Evolutionary conservation across 257 asterid genomes (phyloP).

Genomic region (Forsythia viridissima): DNA sequence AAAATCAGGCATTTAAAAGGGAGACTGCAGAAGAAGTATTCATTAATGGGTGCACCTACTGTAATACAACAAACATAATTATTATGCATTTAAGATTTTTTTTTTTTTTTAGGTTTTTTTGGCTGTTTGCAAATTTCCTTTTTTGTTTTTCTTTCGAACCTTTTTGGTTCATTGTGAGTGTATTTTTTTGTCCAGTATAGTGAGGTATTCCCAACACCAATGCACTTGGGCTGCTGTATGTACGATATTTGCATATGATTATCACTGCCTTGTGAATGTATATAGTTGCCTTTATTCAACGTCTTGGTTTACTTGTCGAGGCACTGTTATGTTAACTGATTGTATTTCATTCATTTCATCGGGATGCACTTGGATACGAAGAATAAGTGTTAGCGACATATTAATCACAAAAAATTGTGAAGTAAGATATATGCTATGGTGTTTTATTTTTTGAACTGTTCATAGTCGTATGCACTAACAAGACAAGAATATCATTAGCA

Average conservation of each 20-base stretch:
- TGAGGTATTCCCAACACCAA: not conserved
- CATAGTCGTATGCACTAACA: too few relatives aligned
- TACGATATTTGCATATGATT: not conserved
- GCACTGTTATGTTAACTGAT: not conserved
- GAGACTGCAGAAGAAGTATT: conserved; percentile 67
- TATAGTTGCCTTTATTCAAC: not conserved
- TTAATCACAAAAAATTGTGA: too few relatives aligned
- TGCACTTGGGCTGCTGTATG: not conserved
- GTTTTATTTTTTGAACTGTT: too few relatives aligned
- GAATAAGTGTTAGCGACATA: too few relatives aligned
- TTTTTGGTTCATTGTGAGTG: not conserved
- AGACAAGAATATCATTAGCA: too few relatives aligned
- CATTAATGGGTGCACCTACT: conserved; percentile 36
- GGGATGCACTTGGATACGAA: too few relatives aligned
- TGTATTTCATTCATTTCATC: too few relatives aligned
- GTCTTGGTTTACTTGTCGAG: not conserved
- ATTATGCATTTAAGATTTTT: not conserved
- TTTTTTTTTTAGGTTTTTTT: not conserved
- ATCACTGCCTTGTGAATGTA: conserved; percentile 2
- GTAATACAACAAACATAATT: conserved; percentile 17
- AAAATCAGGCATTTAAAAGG: conserved; percentile 81
- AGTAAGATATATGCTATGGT: too few relatives aligned
- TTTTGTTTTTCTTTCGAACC: not conserved
- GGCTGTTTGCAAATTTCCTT: not conserved
- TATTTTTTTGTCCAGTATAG: not conserved